Base-by-base conservation (phyloP, 2,329 filamentous ascomycete genomes). In the Fusarium odoratissimum region DNA sequence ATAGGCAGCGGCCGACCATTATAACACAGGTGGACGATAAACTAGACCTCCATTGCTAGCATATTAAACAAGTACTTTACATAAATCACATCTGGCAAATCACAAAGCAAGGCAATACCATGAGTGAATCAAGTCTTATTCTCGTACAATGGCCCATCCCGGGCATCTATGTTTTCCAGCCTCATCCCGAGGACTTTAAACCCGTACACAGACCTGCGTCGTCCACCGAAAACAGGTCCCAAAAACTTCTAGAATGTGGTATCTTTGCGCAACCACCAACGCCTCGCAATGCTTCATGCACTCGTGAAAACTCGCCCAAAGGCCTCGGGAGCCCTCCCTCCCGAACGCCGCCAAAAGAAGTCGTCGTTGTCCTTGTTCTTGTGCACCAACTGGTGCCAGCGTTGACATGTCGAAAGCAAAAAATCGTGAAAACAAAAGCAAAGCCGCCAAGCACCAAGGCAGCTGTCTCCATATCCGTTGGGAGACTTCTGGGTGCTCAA, bases 221-320 rank as follows among this genome's bases (percentile, higher is more conserved):
- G 61, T 56, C 52, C 42, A n/a, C 46, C 65, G 65, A 69, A 69
- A 69, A 64, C 51, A 69, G 59, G 59, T 13, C 28, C 58, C 64
- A 68, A 65, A 55, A 30, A 37, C n/a, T 42, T 44, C 58, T 38
- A 48, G 60, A 70, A 57, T 57, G 64, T 72, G 73, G 71, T 75
- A 75, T 75, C 73, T 66, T 62, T 60, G 60, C 41, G 61, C 61
- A 54, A 61, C 71, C 66, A 66, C 73, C 67, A 75, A 75, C 71
- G 67, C 73, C 73, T 49, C 25, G 59, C 71, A 64, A 68, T 73
- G 60, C 63, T 52, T 63, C 67, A 56, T 70, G 38, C 70, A 61
- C 37, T 71, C 70, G 17, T 74, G 11, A 49, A 42, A 58, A 69
- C 45, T 58, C 55, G 54, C 56, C 48, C 41, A 51, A 71, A 68